Conservation (phyloP, 805 yeast species). For the Saccharomycopsis fibuligera region DNA sequence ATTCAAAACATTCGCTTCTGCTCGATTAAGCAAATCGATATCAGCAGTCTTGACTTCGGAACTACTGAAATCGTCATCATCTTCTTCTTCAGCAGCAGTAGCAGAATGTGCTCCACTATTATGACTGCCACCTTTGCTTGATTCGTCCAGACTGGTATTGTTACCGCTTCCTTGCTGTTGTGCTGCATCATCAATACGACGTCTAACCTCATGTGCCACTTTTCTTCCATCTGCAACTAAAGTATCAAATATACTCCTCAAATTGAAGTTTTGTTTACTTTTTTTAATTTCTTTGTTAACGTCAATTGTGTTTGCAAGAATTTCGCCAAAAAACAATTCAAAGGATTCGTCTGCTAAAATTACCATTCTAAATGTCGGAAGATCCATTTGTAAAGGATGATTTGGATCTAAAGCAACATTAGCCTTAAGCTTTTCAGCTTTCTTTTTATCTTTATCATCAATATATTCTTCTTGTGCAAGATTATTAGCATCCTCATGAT, state of each 20-base stretch:
- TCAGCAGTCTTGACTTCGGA: slow-evolving; percentile 13
- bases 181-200: slow-evolving; percentile 75
- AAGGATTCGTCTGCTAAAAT: slow-evolving; percentile 89
- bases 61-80: slow-evolving; percentile 13
- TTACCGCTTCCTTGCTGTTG: slow-evolving; percentile 15
- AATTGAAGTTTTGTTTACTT: slow-evolving; percentile 44
- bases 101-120: background rate
- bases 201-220: slow-evolving; percentile 83
- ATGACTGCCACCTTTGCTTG: background rate
- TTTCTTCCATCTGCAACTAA: slow-evolving; percentile 87
- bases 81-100: slow-evolving; percentile 16
- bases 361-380: slow-evolving; percentile 93
- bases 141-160: slow-evolving; percentile 2
- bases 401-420: slow-evolving; percentile 81
- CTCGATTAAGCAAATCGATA: slow-evolving; percentile 15
- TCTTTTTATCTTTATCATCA: slow-evolving; percentile 25
- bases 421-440: slow-evolving; percentile 39
- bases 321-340: slow-evolving; percentile 71
- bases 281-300: slow-evolving; percentile 46
- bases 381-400: slow-evolving; percentile 64
- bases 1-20: slow-evolving; percentile 15
- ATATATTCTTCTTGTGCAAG: slow-evolving; percentile 34
- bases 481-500: slow-evolving; percentile 29
- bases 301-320: slow-evolving; percentile 63
- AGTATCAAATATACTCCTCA: slow-evolving; percentile 87